These are phyloP conservation scores for Suillus lakei DNA, from an alignment of 768 basidiomycete species.

Conservation along the genomic window DNA sequence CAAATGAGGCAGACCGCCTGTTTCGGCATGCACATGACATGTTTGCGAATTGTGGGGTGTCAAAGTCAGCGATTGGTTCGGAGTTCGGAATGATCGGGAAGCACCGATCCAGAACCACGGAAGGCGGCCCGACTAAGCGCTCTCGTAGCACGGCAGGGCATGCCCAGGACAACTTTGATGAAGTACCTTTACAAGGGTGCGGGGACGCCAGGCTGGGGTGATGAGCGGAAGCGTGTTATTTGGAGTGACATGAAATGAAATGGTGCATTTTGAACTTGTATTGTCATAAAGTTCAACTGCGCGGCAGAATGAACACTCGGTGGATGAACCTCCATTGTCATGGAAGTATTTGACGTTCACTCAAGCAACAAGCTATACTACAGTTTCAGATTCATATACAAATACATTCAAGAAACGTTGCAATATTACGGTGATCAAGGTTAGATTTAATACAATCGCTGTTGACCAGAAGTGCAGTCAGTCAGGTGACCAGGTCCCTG, in stretches of 20 bases:
- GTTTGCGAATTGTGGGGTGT: no score
- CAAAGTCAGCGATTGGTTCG: no score
- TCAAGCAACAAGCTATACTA: not conserved
- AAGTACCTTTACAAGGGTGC: conserved; percentile 99
- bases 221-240: conserved; percentile 66
- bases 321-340: no score
- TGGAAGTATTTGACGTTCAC: no score
- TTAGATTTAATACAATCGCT: not conserved
- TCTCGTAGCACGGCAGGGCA: no score
- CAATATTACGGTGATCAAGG: not conserved
- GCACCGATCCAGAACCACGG: no score
- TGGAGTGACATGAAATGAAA: conserved; percentile 96
- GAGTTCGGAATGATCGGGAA: no score
- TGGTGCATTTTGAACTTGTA: conserved; percentile 58
- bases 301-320: no score
- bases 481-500: not conserved
- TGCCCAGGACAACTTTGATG: conserved; percentile 84
- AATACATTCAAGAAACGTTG: not conserved
- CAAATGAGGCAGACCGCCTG: no score
- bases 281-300: no score
- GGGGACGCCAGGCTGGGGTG: conserved; percentile 64
- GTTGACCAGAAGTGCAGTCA: not conserved
- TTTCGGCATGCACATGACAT: no score
- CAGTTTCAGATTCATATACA: not conserved
- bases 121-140: no score